Conservation (phyloP, 2,329 filamentous ascomycete species). For the Colletotrichum falcatum region DNA sequence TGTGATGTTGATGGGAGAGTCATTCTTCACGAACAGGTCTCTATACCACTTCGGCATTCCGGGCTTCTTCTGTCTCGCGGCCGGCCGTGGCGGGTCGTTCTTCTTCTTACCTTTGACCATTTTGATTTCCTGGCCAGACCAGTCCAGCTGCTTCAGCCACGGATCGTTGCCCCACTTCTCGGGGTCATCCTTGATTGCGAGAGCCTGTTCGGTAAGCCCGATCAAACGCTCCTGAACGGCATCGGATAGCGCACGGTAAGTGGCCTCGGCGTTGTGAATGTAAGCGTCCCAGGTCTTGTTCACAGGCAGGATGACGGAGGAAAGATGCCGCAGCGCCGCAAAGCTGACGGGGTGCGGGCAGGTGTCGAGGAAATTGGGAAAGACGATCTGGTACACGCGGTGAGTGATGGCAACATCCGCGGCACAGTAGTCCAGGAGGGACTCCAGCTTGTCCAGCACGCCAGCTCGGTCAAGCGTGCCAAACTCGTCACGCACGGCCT, state of each 20-base stretch:
- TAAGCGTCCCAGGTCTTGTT: constrained; percentile 91
- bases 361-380: constrained; percentile 87
- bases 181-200: constrained; percentile 77
- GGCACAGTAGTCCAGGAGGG: constrained; percentile 93
- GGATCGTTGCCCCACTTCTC: constrained; percentile 82
- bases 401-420: constrained; percentile 95
- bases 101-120: constrained; percentile 95
- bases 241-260: constrained; percentile 80
- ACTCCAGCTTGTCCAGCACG: constrained; percentile 78
- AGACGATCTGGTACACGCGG: constrained; percentile 91
- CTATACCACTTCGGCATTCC: constrained; percentile 98
- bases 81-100: constrained; percentile 79
- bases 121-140: constrained; percentile 91
- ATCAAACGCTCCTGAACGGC: constrained; percentile 83
- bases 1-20: constrained; percentile 78
- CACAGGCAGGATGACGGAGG: constrained; percentile 91
- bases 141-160: constrained; percentile 94
- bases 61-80: constrained; percentile 88
- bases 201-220: constrained; percentile 79
- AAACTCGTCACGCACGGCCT: constrained; percentile 87
- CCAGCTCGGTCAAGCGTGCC: constrained; percentile 81
- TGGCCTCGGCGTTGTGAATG: constrained; percentile 84
- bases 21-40: constrained; percentile 80
- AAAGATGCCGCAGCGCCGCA: constrained; percentile 91
- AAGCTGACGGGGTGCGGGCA: constrained; percentile 99